Base-by-base conservation (phyloP, 495 filamentous ascomycete species). In the Aspergillus diversus region DNA sequence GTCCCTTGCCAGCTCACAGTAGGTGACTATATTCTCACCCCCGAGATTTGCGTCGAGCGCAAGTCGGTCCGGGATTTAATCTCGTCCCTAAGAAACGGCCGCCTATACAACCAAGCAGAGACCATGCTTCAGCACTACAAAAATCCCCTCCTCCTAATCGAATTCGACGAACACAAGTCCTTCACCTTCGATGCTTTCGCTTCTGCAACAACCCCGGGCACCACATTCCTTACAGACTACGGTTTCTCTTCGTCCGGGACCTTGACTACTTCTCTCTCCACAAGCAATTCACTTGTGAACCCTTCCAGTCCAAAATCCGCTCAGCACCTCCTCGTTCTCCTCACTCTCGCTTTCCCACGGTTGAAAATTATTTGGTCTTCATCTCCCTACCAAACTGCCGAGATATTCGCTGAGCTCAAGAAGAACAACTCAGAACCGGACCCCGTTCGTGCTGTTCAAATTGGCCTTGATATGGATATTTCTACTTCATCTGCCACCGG, bases 81-180 rank as follows among this genome's bases (percentile, higher is more conserved):
- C 77, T 84, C 85, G 64, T 97, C 93, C 15, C 91, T 99, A 75
- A 87, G 89, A 64, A 91, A 96, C 69, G 95, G 95, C 47, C 87
- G 95, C 33, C 84, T 99, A 49, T 99, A 90, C 76, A 90, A 88
- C 69, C 95, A 99, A 77, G 89, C 89, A 31, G 96, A 99, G 77
- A 89, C 89, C 21, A 97, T 99, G 96, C 85, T 94, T 35, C 84
- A 90, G 68, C 86, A 98, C 77, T 99, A 99, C 84, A 90, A 91
- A 68, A 86, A 76, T 65, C 92, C 94, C 0, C 90, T 98, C 83
- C 87, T 99, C 4, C 82, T 99, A 35, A 97, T 99, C 67, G 95
- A 99, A 72, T 99, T 99, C 75, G 93, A 98, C 74, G 91, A 96
- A 71, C 92, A 96, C 77, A 97, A 97, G 71, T 92, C 90, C 21